Base-by-base conservation (phyloP, 768 basidiomycete genomes). In the Ramaria rubella region DNA sequence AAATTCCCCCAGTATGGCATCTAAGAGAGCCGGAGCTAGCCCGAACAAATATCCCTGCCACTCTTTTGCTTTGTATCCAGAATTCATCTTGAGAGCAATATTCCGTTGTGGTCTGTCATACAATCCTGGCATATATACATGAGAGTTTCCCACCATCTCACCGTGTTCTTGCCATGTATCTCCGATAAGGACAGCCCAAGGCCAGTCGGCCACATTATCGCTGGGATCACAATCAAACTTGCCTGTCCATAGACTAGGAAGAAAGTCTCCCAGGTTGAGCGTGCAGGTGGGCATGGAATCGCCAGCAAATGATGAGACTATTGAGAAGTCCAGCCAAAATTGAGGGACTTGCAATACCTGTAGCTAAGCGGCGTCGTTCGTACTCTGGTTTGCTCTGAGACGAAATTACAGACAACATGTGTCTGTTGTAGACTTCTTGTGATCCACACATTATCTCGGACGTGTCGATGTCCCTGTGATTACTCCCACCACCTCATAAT, bases 101-200 rank as follows among this genome's bases (percentile, higher is more conserved):
- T 78, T 73, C 0, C 73, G 68, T 2, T 74, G 77, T 6, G 73
- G n/a, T n/a, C n/a, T n/a, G 69, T 75, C 70, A 63, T 75, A 77
- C 0, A 69, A 75, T 0, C 67, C 67, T n/a, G 75, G 76, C 14
- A 77, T 61, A 52, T 70, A 73, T 45, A 9, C 9, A 9, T 21
- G 9, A 9, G 9, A 45, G 7, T 8, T 21, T 24, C 9, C 43
- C 15, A 77, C 72, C 0, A 31, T 55, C 34, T 55, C 45, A 0
- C 74, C 74, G 61, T 77, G 75, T 2, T 33, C 29, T 8, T 64
- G 64, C 77, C 78, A 3, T 7, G 19, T n/a, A 8, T 65, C 54
- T 1, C 5, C 57, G 1, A 14, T 29, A 0, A 77, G 58, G 0
- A 65, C 58, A 0, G 63, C 67, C 71, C 72, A 75, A 19, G 58